Base-by-base conservation (phyloP, 179 eudicot species). In the Sideroxylon spinosum region DNA sequence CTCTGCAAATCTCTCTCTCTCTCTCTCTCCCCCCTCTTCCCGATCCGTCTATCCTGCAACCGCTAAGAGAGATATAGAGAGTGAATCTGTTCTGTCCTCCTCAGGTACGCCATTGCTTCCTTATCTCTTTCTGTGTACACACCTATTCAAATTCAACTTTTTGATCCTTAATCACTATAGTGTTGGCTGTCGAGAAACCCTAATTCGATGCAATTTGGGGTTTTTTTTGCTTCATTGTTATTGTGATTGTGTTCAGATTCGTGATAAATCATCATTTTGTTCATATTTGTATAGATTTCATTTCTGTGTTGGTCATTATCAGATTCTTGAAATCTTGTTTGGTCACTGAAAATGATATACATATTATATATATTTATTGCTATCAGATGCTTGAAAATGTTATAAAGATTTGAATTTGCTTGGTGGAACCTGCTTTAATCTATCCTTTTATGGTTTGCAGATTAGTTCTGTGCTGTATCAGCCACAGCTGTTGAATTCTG, bases 41-140 rank as follows among this genome's bases (percentile, higher is more conserved):
- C 59, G 78, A 63, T 75, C 60, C 63, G 78, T 37, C 9, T 46
- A 37, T 62, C 57, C 78, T 75, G 68, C 46, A n/a, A 46, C 23
- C 68, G 22, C 12, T 44, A 37, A 44, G 44, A 22, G 70, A 49
- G 78, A 64, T 68, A 23, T 61, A 49, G 26, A 2, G 46, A 49
- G 28, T 49, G 57, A 25, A 75, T 44, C 52, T 44, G 28, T 25
- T 65, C 46, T 25, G n/a, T n/a, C 22, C 57, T 74, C 9, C 20
- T 22, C 57, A 22, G 69, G 78, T 46, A 75, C 37, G 46, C 56
- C 20, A 13, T 28, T 8, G 6, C 66, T 0, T 6, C 9, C 53
- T 5, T 25, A 0, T 11, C 50, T 28, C 37, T 74, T 53, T 20
- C n/a, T 56, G 9, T 11, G 17, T 1, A 53, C 37, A 9, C 13